These are phyloP conservation scores for Posidonia australis DNA, from an alignment of 106 monocot genomes.

Conservation along the genomic window DNA sequence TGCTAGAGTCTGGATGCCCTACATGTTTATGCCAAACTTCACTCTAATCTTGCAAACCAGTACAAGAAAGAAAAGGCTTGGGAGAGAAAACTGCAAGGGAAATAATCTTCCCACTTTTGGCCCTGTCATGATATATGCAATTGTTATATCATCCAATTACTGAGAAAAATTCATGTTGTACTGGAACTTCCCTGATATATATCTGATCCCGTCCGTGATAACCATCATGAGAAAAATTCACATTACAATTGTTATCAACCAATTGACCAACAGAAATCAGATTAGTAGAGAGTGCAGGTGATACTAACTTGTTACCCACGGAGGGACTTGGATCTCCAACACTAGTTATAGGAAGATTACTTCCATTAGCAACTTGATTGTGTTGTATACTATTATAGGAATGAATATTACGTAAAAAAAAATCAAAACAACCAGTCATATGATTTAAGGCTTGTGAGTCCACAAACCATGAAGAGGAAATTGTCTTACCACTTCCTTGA, in stretches of 20 bases:
- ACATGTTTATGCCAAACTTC: too few relatives aligned
- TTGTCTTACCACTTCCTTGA: background rate
- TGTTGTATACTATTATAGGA: background rate
- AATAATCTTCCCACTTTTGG: background rate
- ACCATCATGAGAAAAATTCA: background rate
- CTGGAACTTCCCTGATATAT: background rate
- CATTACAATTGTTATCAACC: background rate
- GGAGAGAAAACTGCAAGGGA: background rate
- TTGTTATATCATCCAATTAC: too few relatives aligned
- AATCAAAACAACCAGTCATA: background rate
- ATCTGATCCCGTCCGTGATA: constrained; percentile 7
- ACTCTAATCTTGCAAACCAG: too few relatives aligned
- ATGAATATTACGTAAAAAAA: background rate
- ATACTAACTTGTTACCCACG: background rate
- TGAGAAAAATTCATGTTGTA: too few relatives aligned
- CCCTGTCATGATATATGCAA: background rate
- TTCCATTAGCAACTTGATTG: constrained; percentile 1
- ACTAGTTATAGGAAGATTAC: background rate
- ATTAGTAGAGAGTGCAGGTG: background rate
- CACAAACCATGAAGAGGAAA: background rate
- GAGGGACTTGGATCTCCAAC: background rate
- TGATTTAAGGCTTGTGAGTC: constrained; percentile 8
- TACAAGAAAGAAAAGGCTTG: background rate
- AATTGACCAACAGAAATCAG: background rate
- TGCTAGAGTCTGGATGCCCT: too few relatives aligned